A percentile compares a stretch with the other conserved stretches of the same genome.
phyloP scores from a whole-genome alignment of 2,329 filamentous ascomycete species.

The Colletotrichum spinosum region DNA sequence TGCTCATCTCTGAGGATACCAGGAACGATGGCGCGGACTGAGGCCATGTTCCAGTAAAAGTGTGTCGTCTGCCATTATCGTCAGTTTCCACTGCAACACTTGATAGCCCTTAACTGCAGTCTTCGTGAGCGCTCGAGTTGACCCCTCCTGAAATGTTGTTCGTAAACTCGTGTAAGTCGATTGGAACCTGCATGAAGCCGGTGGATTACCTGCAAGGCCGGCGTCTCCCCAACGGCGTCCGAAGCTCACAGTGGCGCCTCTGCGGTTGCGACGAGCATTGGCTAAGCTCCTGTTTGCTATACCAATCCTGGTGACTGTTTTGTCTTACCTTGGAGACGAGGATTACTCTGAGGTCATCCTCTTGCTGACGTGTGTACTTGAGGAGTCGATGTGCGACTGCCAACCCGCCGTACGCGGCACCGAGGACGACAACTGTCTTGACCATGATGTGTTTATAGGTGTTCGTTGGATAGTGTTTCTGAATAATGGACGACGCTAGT shows the following conservation, averaged over 20 bases:
- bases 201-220: constrained; percentile 4
- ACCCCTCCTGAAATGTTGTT: too few species aligned
- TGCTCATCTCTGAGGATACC: constrained; percentile 61
- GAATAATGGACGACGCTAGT: not conserved
- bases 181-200: not conserved
- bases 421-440: constrained; percentile 66
- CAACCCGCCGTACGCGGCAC: constrained; percentile 65
- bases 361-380: constrained; percentile 59
- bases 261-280: not conserved
- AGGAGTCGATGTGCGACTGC: constrained; percentile 66
- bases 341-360: constrained; percentile 63
- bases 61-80: constrained; percentile 59
- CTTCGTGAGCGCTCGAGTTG: too few species aligned
- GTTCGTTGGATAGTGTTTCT: not conserved
- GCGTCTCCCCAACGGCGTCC: constrained; percentile 19
- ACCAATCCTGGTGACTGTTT: not conserved
- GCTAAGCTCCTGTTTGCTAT: not conserved
- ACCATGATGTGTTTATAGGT: constrained; percentile 49
- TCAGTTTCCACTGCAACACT: constrained; percentile 4
- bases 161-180: too few species aligned
- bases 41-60: constrained; percentile 70
- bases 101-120: too few species aligned
- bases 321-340: constrained; percentile 64
- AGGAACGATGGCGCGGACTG: constrained; percentile 66
- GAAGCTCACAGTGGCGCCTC: constrained; percentile 18